phyloP scores from a whole-genome alignment of 768 basidiomycete genomes.

The Russula emetica region DNA sequence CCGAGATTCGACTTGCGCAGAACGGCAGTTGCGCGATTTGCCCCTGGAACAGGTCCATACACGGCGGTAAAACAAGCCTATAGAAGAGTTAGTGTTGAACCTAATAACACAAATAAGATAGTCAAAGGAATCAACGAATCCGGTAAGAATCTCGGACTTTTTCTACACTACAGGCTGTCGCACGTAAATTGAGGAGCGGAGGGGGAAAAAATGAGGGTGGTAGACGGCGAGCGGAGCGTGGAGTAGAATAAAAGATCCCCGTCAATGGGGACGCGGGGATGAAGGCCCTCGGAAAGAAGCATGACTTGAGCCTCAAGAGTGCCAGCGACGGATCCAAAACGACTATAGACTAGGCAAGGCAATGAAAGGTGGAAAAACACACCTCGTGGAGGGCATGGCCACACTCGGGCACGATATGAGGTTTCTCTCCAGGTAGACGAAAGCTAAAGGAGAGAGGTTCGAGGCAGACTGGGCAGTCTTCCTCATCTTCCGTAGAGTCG shows the following conservation, averaged over 20 bases:
- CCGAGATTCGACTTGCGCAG: constrained; percentile 78
- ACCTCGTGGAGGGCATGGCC: constrained; percentile 97
- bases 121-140: background rate
- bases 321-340: constrained; percentile 12
- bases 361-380: constrained; percentile 26
- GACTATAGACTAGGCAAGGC: background rate
- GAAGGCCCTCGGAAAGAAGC: background rate
- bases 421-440: constrained; percentile 91
- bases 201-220: background rate
- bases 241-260: background rate
- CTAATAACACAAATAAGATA: background rate
- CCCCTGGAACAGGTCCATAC: constrained; percentile 79
- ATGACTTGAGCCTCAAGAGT: background rate
- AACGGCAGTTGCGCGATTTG: constrained; percentile 46
- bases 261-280: background rate
- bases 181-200: background rate
- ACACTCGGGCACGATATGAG: constrained; percentile 95
- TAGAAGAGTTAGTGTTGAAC: constrained; percentile 1
- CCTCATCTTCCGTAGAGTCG: constrained; percentile 67
- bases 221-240: background rate
- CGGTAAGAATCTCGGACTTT: background rate
- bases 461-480: constrained; percentile 94
- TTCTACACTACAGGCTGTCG: background rate
- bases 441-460: constrained; percentile 92
- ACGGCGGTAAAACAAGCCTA: constrained; percentile 96